Evolutionary conservation across 139 green algal genomes (phyloP), one percentile per base, ranked within the genome.

Genomic region (Chlamydomonas applanata): DNA sequence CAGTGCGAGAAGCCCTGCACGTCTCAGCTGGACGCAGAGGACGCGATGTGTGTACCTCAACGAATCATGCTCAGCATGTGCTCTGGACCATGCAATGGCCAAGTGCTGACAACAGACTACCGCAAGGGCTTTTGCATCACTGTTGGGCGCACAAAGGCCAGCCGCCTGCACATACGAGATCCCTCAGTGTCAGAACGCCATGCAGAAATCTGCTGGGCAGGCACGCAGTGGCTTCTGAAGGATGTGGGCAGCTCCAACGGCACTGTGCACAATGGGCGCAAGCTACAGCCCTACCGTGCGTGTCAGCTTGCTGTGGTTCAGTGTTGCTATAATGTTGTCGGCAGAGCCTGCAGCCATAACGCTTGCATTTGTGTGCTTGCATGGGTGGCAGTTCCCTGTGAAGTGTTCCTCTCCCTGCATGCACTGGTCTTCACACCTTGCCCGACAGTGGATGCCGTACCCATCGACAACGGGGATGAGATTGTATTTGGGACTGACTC

Each of bases 241-340:
- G 89, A 93, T 64, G 16, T 88, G 22, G 85, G 79, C 64, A 90
- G 83, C 83, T 89, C 81, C n/a, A 93, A 93, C 72, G 89, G 89
- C 25, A 92, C 87, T 9, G 14, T 49, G 0, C n/a, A 91, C 46
- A 91, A 93, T 73, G 79, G 75, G 52, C n/a, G 29, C n/a, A 29
- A 30, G n/a, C 59, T 66, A 9, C 59, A 35, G 35, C 59, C 59
- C 2, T 40, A 40, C 9, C n/a, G 59, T 66, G 59, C 17, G 59
- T 35, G 3, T 30, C n/a, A n/a, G n/a, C n/a, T n/a, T n/a, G n/a
- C n/a, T n/a, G n/a, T n/a, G n/a, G n/a, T n/a, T n/a, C n/a, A n/a
- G n/a, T n/a, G n/a, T n/a, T n/a, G n/a, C n/a, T n/a, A n/a, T n/a
- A n/a, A n/a, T n/a, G n/a, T n/a, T n/a, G n/a, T n/a, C n/a, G n/a